phyloP scores from a whole-genome alignment of 208 protist species.

The Acanthamoeba quina region DNA sequence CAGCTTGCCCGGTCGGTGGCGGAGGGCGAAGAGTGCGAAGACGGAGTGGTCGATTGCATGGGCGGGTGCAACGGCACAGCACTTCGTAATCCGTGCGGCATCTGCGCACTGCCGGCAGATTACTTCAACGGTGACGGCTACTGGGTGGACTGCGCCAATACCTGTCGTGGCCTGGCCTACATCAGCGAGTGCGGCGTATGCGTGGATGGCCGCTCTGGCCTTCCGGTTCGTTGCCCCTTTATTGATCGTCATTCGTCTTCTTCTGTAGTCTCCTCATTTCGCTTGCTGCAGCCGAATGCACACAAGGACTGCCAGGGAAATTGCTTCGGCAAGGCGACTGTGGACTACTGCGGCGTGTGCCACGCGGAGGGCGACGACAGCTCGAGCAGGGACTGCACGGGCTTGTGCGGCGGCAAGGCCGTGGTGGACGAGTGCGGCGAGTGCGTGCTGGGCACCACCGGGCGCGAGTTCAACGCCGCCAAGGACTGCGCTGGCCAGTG shows the following conservation, averaged over 20 bases:
- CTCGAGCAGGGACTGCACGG: neutral
- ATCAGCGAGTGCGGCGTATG: neutral
- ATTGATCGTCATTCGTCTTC: too few species aligned
- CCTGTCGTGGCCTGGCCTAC: neutral
- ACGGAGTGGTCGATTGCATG: too few species aligned
- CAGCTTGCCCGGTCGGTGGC: too few species aligned
- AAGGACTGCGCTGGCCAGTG: neutral
- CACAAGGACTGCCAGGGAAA: neutral
- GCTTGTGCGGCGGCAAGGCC: neutral
- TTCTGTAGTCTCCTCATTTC: too few species aligned
- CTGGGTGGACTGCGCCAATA: neutral
- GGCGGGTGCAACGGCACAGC: too few species aligned
- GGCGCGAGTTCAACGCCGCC: neutral
- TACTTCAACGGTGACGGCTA: neutral
- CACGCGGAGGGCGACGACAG: neutral
- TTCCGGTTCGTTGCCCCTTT: neutral
- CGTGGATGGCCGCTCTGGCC: neutral
- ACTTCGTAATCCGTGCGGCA: too few species aligned
- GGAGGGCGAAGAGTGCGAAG: too few species aligned
- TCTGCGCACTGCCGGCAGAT: neutral
- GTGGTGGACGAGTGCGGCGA: constrained; percentile 17
- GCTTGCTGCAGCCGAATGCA: neutral
- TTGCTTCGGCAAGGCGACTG: neutral
- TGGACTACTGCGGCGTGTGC: neutral
- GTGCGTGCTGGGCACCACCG: neutral